phyloP scores from a whole-genome alignment of 2,329 filamentous ascomycete species.

The Malbranchea cinnamomea region DNA sequence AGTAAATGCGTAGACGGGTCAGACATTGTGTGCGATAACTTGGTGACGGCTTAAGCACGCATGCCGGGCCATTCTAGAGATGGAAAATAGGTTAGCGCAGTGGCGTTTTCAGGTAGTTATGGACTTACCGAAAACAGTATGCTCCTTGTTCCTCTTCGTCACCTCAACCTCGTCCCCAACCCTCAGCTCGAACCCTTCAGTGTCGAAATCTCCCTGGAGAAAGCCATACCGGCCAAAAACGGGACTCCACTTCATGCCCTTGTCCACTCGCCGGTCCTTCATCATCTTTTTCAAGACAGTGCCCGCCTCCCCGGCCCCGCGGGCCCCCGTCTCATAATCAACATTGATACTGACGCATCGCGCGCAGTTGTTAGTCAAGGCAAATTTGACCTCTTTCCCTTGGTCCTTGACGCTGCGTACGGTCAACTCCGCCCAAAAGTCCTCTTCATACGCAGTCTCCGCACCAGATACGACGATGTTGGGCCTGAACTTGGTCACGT shows the following conservation, averaged over 20 bases:
- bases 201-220: conserved; percentile 29
- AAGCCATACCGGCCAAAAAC: conserved; percentile 64
- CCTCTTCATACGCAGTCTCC: conserved; percentile 47
- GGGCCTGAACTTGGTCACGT: conserved; percentile 55
- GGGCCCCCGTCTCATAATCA: conserved; percentile 50
- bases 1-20: no score
- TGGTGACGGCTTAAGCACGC: no score
- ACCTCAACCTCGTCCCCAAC: conserved; percentile 45
- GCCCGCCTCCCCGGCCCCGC: conserved; percentile 42
- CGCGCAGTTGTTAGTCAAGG: conserved; percentile 54
- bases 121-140: conserved; percentile 42
- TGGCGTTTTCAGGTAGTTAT: no score
- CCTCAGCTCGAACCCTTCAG: conserved; percentile 26
- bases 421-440: conserved; percentile 53
- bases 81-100: no score
- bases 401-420: conserved; percentile 22
- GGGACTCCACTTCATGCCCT: conserved; percentile 51
- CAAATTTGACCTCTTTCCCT: conserved; percentile 23
- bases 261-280: conserved; percentile 54
- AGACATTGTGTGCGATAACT: no score
- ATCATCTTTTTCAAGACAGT: conserved; percentile 53
- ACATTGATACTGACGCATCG: conserved; percentile 57
- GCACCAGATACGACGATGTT: conserved; percentile 55
- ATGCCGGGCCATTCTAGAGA: no score
- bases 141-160: conserved; percentile 33